Percentiles rank a stretch among this genome's conserved stretches.
Evolutionary conservation across 352 stramenopile genomes (phyloP).

Genomic region (Pythium graminicola): DNA sequence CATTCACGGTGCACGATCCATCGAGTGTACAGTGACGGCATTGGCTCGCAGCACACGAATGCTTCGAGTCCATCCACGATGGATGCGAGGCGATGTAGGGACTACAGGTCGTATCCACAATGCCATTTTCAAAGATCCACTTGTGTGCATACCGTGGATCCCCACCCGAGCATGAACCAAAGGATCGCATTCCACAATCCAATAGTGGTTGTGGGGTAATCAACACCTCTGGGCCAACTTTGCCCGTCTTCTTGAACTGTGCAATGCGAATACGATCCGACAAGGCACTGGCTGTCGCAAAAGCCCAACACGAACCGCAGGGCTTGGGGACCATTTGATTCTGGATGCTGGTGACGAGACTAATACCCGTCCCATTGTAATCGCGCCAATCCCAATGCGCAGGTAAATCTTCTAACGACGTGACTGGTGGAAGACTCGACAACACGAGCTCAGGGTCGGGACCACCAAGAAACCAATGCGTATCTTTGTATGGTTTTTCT

Average conservation of each 20-base stretch:
- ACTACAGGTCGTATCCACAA: conserved; percentile 76
- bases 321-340: conserved; percentile 77
- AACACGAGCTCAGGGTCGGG: conserved; percentile 52
- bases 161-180: conserved; percentile 71
- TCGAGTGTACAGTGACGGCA: conserved; percentile 60
- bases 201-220: conserved; percentile 64
- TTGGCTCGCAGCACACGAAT: conserved; percentile 52
- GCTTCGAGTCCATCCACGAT: conserved; percentile 54
- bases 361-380: conserved; percentile 72
- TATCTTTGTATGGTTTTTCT: conserved; percentile 29
- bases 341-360: conserved; percentile 60
- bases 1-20: conserved; percentile 49
- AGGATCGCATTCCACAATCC: conserved; percentile 76
- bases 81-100: conserved; percentile 76
- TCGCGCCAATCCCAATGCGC: conserved; percentile 73
- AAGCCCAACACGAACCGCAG: conserved; percentile 76
- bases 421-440: conserved; percentile 33
- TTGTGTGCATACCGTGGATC: conserved; percentile 76
- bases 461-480: conserved; percentile 56
- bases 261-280: conserved; percentile 77
- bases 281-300: conserved; percentile 60
- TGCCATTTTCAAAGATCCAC: conserved; percentile 79
- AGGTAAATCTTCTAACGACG: conserved; percentile 55
- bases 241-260: conserved; percentile 48
- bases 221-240: conserved; percentile 47